These are phyloP conservation scores for Inga leiocalycina DNA, from an alignment of 306 rosid genomes.

Conservation along the genomic window DNA sequence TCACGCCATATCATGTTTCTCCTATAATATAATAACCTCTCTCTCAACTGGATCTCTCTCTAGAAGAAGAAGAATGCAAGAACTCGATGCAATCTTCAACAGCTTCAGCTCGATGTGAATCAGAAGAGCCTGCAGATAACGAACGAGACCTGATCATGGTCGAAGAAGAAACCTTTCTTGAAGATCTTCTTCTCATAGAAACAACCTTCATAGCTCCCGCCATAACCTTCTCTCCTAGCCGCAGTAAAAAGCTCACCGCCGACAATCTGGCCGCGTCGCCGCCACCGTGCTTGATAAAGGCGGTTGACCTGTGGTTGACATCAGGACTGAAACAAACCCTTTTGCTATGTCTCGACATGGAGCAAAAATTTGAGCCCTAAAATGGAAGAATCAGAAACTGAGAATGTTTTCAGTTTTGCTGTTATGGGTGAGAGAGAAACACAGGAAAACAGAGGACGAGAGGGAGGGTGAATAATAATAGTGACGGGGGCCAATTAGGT, in stretches of 20 bases:
- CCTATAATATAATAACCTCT: not conserved
- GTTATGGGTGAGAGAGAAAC: slow-evolving; percentile 5
- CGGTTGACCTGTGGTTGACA: slow-evolving; percentile 47
- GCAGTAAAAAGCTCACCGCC: slow-evolving; percentile 50
- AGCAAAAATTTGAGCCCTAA: not conserved
- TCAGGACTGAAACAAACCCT: slow-evolving; percentile 77
- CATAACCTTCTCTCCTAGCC: slow-evolving; percentile 56
- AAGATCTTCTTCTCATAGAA: slow-evolving; percentile 51
- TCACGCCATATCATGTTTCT: not conserved
- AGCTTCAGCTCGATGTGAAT: slow-evolving; percentile 76
- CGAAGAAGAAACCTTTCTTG: slow-evolving; percentile 66
- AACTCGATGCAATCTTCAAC: slow-evolving; percentile 80
- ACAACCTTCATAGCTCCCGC: slow-evolving; percentile 50
- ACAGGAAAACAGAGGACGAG: slow-evolving; percentile 8
- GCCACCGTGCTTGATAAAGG: slow-evolving; percentile 36
- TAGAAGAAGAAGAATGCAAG: slow-evolving; percentile 71
- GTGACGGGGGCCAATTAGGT: slow-evolving; percentile 36
- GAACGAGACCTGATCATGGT: slow-evolving; percentile 63
- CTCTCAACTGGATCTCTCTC: slow-evolving; percentile 60
- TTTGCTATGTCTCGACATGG: slow-evolving; percentile 58
- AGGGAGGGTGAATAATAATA: not conserved
- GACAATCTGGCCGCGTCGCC: slow-evolving; percentile 23
- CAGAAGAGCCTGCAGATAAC: slow-evolving; percentile 53
- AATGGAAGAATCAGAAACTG: not conserved
- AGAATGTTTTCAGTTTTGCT: not conserved